Evolutionary conservation across 2,329 filamentous ascomycete species (phyloP).

Genomic region (Alternaria arbusti): DNA sequence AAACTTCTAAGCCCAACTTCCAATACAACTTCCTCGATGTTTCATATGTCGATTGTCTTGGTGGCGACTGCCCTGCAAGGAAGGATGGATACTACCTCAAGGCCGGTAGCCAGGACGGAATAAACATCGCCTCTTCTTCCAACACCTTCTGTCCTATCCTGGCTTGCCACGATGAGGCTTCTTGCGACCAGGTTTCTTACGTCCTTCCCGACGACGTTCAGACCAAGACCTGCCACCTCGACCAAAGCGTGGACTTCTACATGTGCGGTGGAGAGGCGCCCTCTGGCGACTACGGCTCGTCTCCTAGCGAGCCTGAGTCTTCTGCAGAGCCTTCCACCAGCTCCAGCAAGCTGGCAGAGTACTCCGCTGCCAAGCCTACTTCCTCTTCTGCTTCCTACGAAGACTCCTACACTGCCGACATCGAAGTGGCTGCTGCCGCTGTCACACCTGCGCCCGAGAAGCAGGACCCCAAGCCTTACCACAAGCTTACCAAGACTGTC

Average conservation of each 20-base stretch:
- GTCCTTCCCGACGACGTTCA: conserved; percentile 39
- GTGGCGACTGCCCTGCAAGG: conserved; percentile 39
- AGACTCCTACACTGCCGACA: conserved; percentile 14
- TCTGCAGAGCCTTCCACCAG: conserved; percentile 5
- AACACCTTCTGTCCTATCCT: conserved; percentile 44
- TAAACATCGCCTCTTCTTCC: conserved; percentile 19
- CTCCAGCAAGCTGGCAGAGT: neutral
- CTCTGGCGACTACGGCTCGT: conserved; percentile 16
- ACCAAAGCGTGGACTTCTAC: conserved; percentile 41
- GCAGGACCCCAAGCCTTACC: conserved; percentile 7
- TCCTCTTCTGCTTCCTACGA: conserved; percentile 12
- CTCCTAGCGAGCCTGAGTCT: conserved; percentile 8
- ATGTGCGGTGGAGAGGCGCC: conserved; percentile 43
- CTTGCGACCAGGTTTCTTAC: conserved; percentile 41
- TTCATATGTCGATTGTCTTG: conserved; percentile 46
- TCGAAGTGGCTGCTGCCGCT: conserved; percentile 29
- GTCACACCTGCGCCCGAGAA: conserved; percentile 29
- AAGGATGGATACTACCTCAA: conserved; percentile 44
- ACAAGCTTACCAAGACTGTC: conserved; percentile 32
- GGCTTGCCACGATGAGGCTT: conserved; percentile 25
- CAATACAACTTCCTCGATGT: conserved; percentile 46
- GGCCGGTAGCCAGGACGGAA: conserved; percentile 27
- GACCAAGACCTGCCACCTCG: conserved; percentile 41
- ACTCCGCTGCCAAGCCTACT: conserved; percentile 15
- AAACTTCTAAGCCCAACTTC: no score